These are phyloP conservation scores for Cucumis cinereus DNA, from an alignment of 306 rosid genomes.

Conservation along the genomic window DNA sequence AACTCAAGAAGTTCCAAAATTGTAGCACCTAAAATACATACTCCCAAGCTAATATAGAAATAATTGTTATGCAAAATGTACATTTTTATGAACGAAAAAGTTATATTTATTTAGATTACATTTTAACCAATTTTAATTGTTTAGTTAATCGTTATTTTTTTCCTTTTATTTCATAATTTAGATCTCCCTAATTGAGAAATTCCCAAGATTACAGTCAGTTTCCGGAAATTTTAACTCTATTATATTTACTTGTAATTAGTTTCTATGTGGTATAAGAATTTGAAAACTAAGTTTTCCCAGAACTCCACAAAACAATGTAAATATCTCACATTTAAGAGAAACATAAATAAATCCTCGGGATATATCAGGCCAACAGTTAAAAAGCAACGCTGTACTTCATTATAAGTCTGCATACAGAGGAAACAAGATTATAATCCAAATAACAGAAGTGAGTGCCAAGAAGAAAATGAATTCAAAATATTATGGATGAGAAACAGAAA, in stretches of 20 bases:
- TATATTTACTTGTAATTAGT: neutral
- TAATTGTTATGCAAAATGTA: neutral
- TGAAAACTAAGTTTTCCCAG: neutral
- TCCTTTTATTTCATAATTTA: neutral
- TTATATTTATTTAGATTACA: neutral
- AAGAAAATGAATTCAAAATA: neutral
- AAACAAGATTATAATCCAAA: constrained; percentile 9
- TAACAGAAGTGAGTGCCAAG: neutral
- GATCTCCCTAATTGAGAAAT: neutral
- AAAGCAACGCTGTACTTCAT: constrained; percentile 94
- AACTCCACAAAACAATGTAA: neutral
- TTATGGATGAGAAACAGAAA: neutral
- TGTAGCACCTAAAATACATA: neutral
- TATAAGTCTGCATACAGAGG: constrained; percentile 57
- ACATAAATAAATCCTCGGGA: constrained; percentile 78
- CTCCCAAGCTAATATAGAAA: neutral
- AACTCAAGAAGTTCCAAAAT: neutral
- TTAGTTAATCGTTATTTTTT: neutral
- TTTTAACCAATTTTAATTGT: neutral
- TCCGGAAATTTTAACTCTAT: neutral
- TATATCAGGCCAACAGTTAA: constrained; percentile 82
- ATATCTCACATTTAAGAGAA: constrained; percentile 59
- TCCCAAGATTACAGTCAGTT: neutral
- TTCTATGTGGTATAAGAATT: neutral
- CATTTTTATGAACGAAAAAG: neutral